A percentile compares a stretch with the other conserved stretches of the same genome.
Evolutionary conservation across 2,329 filamentous ascomycete genomes (phyloP).

Genomic region (Ophiocordyceps camponoti-rufipedis): DNA sequence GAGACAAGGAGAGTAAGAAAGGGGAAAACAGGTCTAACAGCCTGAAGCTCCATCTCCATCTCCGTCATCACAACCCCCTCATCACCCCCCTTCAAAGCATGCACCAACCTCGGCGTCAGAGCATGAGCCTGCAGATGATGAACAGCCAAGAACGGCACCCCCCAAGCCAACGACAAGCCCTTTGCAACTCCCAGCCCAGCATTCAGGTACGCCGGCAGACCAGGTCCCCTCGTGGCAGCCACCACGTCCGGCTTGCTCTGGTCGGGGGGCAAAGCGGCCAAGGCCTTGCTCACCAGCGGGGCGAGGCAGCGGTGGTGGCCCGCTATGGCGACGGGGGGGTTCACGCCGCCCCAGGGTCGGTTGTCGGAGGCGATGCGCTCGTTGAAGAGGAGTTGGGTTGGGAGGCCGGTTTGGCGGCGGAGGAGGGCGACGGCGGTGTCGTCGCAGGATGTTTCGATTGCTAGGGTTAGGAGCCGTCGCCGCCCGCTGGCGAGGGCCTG

Average conservation of each 20-base stretch:
- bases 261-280: conserved; percentile 28
- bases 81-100: conserved; percentile 29
- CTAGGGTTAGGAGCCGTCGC: conserved; percentile 36
- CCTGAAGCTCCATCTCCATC: not conserved
- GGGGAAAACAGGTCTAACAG: conserved; percentile 43
- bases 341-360: conserved; percentile 55
- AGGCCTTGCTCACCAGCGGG: conserved; percentile 44
- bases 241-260: conserved; percentile 53
- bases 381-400: conserved; percentile 59
- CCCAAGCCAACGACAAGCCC: conserved; percentile 69
- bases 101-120: conserved; percentile 63
- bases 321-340: conserved; percentile 56
- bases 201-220: conserved; percentile 64
- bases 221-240: conserved; percentile 78
- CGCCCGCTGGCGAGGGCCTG: not conserved
- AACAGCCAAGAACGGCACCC: conserved; percentile 65
- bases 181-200: conserved; percentile 74
- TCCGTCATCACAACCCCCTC: not conserved
- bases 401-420: conserved; percentile 2
- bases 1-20: conserved; percentile 82
- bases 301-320: conserved; percentile 60
- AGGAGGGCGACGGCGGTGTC: conserved; percentile 82
- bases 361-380: conserved; percentile 69
- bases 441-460: conserved; percentile 78
- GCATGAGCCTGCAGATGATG: conserved; percentile 98